phyloP scores from a whole-genome alignment of 2,329 filamentous ascomycete genomes.

The Purpureocillium takamizusanense region DNA sequence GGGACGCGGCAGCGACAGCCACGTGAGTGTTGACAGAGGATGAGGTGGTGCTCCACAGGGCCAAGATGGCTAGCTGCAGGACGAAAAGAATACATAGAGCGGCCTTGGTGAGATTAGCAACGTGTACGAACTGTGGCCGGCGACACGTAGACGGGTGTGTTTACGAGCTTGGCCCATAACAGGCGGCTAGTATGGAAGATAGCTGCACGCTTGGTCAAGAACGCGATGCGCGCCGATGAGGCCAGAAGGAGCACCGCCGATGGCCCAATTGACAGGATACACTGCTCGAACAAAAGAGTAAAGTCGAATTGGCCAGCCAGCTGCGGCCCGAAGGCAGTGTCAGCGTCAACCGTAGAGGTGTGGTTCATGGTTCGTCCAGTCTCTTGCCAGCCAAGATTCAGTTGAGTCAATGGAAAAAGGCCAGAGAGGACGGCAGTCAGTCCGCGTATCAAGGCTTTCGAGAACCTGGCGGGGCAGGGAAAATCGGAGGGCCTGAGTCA shows the following conservation, averaged over 20 bases:
- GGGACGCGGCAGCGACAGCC: constrained; percentile 10
- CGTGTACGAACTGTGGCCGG: neutral
- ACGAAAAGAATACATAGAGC: constrained; percentile 12
- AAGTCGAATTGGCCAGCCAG: constrained; percentile 10
- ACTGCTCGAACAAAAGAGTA: constrained; percentile 12
- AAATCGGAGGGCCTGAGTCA: too few species aligned
- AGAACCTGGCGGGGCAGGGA: too few species aligned
- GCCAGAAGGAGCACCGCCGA: constrained; percentile 4
- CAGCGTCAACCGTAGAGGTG: neutral
- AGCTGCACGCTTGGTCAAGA: constrained; percentile 5
- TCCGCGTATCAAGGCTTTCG: too few species aligned
- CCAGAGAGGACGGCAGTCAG: too few species aligned
- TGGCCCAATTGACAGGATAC: constrained; percentile 8
- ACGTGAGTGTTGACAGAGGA: constrained; percentile 13
- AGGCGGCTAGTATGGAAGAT: constrained; percentile 3
- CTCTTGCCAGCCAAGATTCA: too few species aligned
- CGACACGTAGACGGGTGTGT: neutral
- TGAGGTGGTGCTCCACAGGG: constrained; percentile 4
- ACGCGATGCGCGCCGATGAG: constrained; percentile 3
- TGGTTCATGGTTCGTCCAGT: too few species aligned
- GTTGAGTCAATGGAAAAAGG: too few species aligned
- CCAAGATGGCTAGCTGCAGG: constrained; percentile 18
- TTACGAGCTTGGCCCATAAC: constrained; percentile 12
- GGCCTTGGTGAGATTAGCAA: constrained; percentile 6
- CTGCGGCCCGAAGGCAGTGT: constrained; percentile 6